Conservation (phyloP, 306 rosid genomes). For the Adenanthera pavonina region DNA sequence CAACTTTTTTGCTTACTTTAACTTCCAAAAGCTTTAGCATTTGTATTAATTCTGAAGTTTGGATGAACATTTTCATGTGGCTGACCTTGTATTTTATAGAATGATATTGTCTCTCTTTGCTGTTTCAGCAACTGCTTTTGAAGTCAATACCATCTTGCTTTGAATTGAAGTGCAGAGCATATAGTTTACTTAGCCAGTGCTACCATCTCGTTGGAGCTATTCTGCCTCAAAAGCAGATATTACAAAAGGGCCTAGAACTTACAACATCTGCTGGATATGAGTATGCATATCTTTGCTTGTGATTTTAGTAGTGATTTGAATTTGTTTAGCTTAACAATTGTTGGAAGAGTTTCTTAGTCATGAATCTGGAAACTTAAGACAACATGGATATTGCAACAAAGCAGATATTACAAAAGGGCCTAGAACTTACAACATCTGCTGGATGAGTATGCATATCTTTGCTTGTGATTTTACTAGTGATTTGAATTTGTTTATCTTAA, state of each 20-base stretch:
- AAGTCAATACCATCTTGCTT: slow-evolving; percentile 86
- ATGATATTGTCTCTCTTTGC: slow-evolving; percentile 8
- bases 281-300: slow-evolving; percentile 47
- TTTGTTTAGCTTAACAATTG: background rate
- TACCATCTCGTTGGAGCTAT: slow-evolving; percentile 93
- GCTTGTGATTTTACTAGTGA: background rate
- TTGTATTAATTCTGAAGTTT: background rate
- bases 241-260: slow-evolving; percentile 83
- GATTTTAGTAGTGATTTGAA: background rate
- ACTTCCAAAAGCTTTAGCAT: background rate
- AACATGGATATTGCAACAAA: slow-evolving; percentile 33
- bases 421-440: slow-evolving; percentile 73
- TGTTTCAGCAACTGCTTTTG: slow-evolving; percentile 71
- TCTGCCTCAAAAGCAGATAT: slow-evolving; percentile 79
- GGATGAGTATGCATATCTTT: slow-evolving; percentile 58
- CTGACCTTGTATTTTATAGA: background rate
- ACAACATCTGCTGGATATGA: slow-evolving; percentile 63
- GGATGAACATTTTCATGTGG: slow-evolving; percentile 2
- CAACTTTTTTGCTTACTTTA: background rate
- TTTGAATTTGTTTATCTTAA: background rate
- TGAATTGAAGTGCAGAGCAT: slow-evolving; percentile 87
- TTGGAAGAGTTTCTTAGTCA: background rate
- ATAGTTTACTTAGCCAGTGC: slow-evolving; percentile 86
- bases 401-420: slow-evolving; percentile 75
- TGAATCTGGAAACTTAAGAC: slow-evolving; percentile 4